Conservation (phyloP, 352 stramenopile genomes). For the Phytophthora brassicae region DNA sequence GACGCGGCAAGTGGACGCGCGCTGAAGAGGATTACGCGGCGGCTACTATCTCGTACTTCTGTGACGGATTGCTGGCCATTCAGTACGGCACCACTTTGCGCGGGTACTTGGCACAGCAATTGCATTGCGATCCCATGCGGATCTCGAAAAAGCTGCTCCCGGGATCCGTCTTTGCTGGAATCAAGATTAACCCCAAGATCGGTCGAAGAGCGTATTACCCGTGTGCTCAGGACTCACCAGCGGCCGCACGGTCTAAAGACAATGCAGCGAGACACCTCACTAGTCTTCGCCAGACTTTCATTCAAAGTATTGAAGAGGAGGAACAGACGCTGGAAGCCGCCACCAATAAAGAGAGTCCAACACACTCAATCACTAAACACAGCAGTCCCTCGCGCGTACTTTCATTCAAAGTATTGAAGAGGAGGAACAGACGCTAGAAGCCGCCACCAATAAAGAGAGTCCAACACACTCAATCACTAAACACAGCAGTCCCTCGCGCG, state of each 20-base stretch:
- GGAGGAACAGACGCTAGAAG: conserved; percentile 43
- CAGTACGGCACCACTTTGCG: conserved; percentile 75
- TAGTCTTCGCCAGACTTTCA: conserved; percentile 45
- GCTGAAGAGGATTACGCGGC: conserved; percentile 69
- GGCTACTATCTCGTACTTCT: conserved; percentile 73
- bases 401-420: conserved; percentile 71
- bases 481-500: conserved; percentile 14
- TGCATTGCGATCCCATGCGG: conserved; percentile 78
- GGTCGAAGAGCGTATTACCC: conserved; percentile 70
- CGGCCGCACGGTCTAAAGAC: conserved; percentile 40
- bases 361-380: conserved; percentile 8
- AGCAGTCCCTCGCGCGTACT: no score
- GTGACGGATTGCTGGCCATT: conserved; percentile 58
- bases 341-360: conserved; percentile 19
- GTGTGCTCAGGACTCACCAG: conserved; percentile 47
- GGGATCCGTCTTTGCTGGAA: conserved; percentile 55
- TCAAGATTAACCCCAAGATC: conserved; percentile 79
- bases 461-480: not conserved
- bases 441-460: conserved; percentile 18
- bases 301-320: conserved; percentile 67
- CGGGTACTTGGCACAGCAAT: conserved; percentile 67
- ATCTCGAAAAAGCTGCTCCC: conserved; percentile 82
- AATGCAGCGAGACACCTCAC: conserved; percentile 43
- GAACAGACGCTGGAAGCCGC: conserved; percentile 33
- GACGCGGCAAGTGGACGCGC: conserved; percentile 73